Evolutionary conservation across 805 yeast genomes (phyloP).

Genomic region (Clavispora vitiphila): DNA sequence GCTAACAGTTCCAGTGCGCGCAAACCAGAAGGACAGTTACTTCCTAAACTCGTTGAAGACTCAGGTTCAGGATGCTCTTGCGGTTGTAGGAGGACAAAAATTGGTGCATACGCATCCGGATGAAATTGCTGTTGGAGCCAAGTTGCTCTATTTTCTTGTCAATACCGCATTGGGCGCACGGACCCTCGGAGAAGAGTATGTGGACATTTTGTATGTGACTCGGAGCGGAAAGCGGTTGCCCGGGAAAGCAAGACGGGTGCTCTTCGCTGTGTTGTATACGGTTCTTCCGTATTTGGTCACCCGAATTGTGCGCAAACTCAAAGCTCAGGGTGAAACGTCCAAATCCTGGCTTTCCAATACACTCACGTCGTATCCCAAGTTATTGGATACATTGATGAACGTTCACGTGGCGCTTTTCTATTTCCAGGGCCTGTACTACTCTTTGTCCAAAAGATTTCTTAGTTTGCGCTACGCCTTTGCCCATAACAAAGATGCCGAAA

Average conservation of each 20-base stretch:
- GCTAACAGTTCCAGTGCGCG: slow-evolving; percentile 53
- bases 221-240: slow-evolving; percentile 50
- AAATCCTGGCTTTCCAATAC: slow-evolving; percentile 16
- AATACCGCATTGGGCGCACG: slow-evolving; percentile 75
- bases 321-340: slow-evolving; percentile 15
- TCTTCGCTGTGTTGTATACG: slow-evolving; percentile 57
- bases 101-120: slow-evolving; percentile 59
- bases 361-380: slow-evolving; percentile 38
- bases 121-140: slow-evolving; percentile 55
- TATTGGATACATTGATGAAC: slow-evolving; percentile 53
- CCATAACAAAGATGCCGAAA: slow-evolving; percentile 46
- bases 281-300: slow-evolving; percentile 55
- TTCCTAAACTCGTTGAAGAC: slow-evolving; percentile 51
- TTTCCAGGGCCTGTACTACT: slow-evolving; percentile 76
- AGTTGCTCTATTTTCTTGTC: slow-evolving; percentile 58
- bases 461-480: slow-evolving; percentile 79
- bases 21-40: slow-evolving; percentile 85
- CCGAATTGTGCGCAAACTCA: slow-evolving; percentile 20
- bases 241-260: slow-evolving; percentile 39
- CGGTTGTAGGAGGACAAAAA: slow-evolving; percentile 54
- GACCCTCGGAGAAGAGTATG: slow-evolving; percentile 93
- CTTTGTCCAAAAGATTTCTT: slow-evolving; percentile 66
- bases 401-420: slow-evolving; percentile 79
- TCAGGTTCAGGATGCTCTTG: slow-evolving; percentile 54
- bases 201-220: slow-evolving; percentile 66